A percentile compares a stretch with the other conserved stretches of the same genome.
These are phyloP conservation scores for Apiospora hydei DNA, from an alignment of 2,329 filamentous ascomycete genomes.

Conservation along the genomic window DNA sequence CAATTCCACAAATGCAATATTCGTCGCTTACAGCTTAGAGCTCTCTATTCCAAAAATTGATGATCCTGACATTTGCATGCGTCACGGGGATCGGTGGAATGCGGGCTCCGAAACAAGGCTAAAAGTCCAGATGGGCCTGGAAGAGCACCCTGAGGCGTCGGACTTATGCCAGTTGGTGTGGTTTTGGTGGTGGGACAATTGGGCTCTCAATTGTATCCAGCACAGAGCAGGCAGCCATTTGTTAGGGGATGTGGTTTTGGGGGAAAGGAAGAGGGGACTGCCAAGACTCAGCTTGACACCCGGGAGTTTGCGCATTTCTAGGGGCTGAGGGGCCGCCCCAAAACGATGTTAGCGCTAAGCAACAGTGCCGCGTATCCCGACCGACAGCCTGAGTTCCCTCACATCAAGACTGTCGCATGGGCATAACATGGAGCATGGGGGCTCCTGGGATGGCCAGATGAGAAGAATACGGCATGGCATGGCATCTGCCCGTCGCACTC, in stretches of 20 bases:
- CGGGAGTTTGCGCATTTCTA: neutral
- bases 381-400: neutral
- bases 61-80: constrained; percentile 21
- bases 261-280: neutral
- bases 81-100: constrained; percentile 16
- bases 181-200: neutral
- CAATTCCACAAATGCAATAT: neutral
- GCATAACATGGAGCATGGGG: constrained; percentile 22
- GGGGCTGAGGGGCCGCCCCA: neutral
- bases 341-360: neutral
- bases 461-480: neutral
- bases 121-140: neutral
- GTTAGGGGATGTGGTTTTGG: neutral
- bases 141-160: neutral
- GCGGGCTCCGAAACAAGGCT: constrained; percentile 14
- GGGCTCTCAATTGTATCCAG: neutral
- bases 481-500: constrained; percentile 28
- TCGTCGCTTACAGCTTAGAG: neutral
- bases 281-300: neutral
- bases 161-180: neutral
- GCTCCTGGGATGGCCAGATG: constrained; percentile 14
- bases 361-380: constrained; percentile 13
- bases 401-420: constrained; percentile 27
- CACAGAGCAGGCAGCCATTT: neutral
- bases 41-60: constrained; percentile 14